phyloP scores from a whole-genome alignment of 1,284 basidiomycete species.

The Cutaneotrichosporon spelunceum region DNA sequence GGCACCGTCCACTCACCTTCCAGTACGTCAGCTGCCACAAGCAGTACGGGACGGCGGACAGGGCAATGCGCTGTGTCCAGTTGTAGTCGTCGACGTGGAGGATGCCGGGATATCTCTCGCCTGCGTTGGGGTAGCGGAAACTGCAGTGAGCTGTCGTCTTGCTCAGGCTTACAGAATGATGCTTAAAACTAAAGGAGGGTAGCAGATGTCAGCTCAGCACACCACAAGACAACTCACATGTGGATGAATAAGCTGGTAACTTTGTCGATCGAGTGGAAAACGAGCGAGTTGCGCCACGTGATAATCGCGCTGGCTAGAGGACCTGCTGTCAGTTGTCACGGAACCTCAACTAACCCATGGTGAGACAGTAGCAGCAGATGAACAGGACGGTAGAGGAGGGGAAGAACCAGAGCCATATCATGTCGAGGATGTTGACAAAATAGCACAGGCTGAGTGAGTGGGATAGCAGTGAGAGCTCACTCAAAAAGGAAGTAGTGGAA shows the following conservation, averaged over 20 bases:
- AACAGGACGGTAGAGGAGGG: conserved; percentile 71
- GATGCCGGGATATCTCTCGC: conserved; percentile 76
- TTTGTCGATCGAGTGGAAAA: conserved; percentile 91
- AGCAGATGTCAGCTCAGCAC: conserved; percentile 22
- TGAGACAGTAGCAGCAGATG: conserved; percentile 80
- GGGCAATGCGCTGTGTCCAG: conserved; percentile 49
- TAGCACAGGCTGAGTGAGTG: conserved; percentile 62
- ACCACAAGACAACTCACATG: conserved; percentile 55
- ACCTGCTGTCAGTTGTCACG: conserved; percentile 49
- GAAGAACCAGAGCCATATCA: conserved; percentile 80
- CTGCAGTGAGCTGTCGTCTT: conserved; percentile 7
- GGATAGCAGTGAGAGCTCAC: conserved; percentile 43
- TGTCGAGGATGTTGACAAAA: conserved; percentile 79
- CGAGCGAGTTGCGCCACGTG: conserved; percentile 92
- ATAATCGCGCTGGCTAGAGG: conserved; percentile 87
- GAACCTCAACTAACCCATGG: conserved; percentile 61
- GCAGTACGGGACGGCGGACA: conserved; percentile 56
- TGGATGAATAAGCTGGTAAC: conserved; percentile 88
- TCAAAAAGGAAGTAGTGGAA: conserved; percentile 93
- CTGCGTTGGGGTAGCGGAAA: conserved; percentile 34
- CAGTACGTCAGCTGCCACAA: conserved; percentile 86
- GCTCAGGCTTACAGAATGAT: conserved; percentile 67
- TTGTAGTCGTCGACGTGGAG: conserved; percentile 50
- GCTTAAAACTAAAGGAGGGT: conserved; percentile 78
- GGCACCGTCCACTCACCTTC: conserved; percentile 64